These are phyloP conservation scores for Plenodomus tracheiphilus DNA, from an alignment of 2,329 filamentous ascomycete genomes.

Conservation along the genomic window DNA sequence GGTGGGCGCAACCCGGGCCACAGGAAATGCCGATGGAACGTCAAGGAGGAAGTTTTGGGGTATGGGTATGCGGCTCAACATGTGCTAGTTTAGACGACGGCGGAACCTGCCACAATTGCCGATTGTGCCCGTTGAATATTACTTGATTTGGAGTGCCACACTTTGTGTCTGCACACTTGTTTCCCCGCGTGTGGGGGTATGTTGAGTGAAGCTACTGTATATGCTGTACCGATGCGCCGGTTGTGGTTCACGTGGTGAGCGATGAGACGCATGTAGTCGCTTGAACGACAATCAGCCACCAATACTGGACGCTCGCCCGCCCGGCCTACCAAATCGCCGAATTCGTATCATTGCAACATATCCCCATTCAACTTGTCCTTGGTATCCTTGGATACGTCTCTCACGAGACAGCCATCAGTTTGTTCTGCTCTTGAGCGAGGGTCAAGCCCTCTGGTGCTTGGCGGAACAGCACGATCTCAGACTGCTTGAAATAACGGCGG, in stretches of 20 bases:
- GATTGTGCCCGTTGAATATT: background rate
- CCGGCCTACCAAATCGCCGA: background rate
- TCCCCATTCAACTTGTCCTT: no score
- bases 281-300: background rate
- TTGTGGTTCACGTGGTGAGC: background rate
- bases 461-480: conserved; percentile 94
- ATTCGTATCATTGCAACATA: background rate
- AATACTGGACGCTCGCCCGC: background rate
- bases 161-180: background rate
- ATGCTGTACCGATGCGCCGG: background rate
- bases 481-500: conserved; percentile 97
- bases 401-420: conserved; percentile 45
- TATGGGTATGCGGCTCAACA: background rate
- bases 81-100: background rate
- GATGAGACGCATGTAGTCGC: background rate
- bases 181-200: background rate
- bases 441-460: conserved; percentile 63
- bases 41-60: background rate
- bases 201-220: background rate
- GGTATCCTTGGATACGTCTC: no score
- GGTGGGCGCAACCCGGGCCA: background rate
- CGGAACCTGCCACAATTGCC: background rate
- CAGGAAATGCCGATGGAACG: background rate
- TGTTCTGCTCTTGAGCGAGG: conserved; percentile 53
- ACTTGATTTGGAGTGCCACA: background rate